Evolutionary conservation across 2,329 filamentous ascomycete genomes (phyloP), one percentile per base, ranked within the genome.

Genomic region (Colletotrichum tropicale): DNA sequence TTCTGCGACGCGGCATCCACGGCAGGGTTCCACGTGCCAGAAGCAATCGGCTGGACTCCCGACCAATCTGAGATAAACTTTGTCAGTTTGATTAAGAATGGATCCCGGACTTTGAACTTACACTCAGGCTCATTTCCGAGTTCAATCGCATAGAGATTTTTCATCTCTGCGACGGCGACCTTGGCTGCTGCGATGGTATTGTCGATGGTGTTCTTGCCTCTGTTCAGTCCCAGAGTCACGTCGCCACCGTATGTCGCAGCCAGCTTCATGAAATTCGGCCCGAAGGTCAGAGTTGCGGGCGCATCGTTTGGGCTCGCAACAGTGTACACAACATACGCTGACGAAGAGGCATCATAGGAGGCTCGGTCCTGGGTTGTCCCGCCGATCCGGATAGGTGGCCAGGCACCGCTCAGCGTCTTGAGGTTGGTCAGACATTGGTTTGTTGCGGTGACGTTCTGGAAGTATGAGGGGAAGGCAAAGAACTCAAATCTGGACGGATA

Each of bases 321-420:
- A 1, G 84, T 85, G 77, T 91, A 91, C 3, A 85, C 85, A 2
- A 92, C 89, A 10, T 87, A 86, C 4, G 84, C 85, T 3, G 83
- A 83, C 1, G 84, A 86, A 2, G 81, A 79, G 2, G 89, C 78
- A 79, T 91, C 86, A 76, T 88, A 91, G 4, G 82, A 86, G 2
- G 90, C 89, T 6, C 89, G 86, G 77, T 91, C 90, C 84, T 91
- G 89, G 1, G 89, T 91, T 1, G 90, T 91, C 3, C 90, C 90
- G n/a, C 90, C 90, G 70, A 91, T 90, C 66, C 90, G 84, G 61
- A 91, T 85, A 0, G 89, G 89, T 9, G 89, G 89, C 87, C 87
- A 89, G 13, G 82, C 83, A 3, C 89, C 89, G 0, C 86, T 88
- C 64, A 91, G 74, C 15, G 86, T 83, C 75, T 87, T 86, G 78